These are phyloP conservation scores for Fusarium tuaranense DNA, from an alignment of 2,329 filamentous ascomycete genomes.

Conservation along the genomic window DNA sequence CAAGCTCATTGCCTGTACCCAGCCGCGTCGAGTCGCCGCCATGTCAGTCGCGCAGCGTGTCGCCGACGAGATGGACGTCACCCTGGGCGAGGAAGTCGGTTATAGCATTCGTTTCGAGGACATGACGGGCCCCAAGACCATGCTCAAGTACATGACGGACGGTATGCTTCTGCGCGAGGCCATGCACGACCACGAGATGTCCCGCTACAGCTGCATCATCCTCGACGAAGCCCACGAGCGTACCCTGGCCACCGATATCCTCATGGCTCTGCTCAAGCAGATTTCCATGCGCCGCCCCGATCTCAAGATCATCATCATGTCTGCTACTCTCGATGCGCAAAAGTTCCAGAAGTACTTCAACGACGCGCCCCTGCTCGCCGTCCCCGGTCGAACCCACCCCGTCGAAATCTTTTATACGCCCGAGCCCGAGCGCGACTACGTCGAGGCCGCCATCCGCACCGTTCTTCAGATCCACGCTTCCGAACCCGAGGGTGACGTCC, in stretches of 20 bases:
- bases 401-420: slow-evolving; percentile 99
- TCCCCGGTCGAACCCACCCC: slow-evolving; percentile 93
- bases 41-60: slow-evolving; percentile 99
- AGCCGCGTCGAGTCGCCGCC: slow-evolving; percentile 95
- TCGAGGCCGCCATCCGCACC: slow-evolving; percentile 93
- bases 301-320: slow-evolving; percentile 99
- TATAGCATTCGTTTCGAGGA: slow-evolving; percentile 99
- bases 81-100: slow-evolving; percentile 92
- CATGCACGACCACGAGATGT: slow-evolving; percentile 94
- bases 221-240: slow-evolving; percentile 98
- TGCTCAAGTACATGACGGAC: slow-evolving; percentile 99
- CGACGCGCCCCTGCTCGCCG: slow-evolving; percentile 90
- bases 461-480: slow-evolving; percentile 97
- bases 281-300: slow-evolving; percentile 85
- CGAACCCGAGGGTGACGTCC: slow-evolving; percentile 90
- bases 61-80: slow-evolving; percentile 94
- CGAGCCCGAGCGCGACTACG: slow-evolving; percentile 95
- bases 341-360: slow-evolving; percentile 99
- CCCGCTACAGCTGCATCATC: slow-evolving; percentile 96
- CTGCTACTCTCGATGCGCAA: slow-evolving; percentile 94
- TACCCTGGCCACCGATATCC: slow-evolving; percentile 94
- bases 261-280: slow-evolving; percentile 96
- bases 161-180: slow-evolving; percentile 98
- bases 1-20: slow-evolving; percentile 97
- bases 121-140: slow-evolving; percentile 86